A percentile compares a stretch with the other conserved stretches of the same genome.
Evolutionary conservation across 2,329 filamentous ascomycete species (phyloP).

Genomic region (Claviceps sorghi): DNA sequence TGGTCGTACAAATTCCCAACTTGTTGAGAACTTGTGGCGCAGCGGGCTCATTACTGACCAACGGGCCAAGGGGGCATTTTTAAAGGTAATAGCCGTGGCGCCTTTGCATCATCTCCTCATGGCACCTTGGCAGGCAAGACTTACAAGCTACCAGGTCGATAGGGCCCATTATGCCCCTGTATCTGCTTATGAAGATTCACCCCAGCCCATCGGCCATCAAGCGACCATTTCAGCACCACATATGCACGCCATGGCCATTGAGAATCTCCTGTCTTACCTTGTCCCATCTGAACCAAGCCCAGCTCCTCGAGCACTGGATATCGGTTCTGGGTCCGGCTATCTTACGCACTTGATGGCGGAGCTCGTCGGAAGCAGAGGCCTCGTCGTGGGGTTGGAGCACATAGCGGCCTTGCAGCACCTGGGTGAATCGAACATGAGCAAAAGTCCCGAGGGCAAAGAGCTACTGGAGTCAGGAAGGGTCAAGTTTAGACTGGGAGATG

Average conservation of each 20-base stretch:
- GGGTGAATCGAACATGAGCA: conserved; percentile 50
- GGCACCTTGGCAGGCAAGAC: neutral
- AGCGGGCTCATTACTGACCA: conserved; percentile 59
- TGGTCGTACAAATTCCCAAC: conserved; percentile 55
- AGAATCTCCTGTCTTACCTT: conserved; percentile 33
- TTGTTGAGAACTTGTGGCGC: conserved; percentile 63
- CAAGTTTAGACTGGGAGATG: conserved; percentile 62
- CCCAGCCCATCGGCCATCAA: conserved; percentile 38
- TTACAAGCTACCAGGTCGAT: conserved; percentile 50
- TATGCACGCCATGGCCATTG: conserved; percentile 43
- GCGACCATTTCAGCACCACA: conserved; percentile 47
- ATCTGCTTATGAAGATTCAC: conserved; percentile 50
- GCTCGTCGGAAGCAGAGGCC: conserved; percentile 40
- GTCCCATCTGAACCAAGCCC: conserved; percentile 19
- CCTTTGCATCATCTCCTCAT: neutral
- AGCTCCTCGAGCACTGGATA: conserved; percentile 48
- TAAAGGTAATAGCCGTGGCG: conserved; percentile 15
- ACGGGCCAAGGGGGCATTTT: conserved; percentile 65
- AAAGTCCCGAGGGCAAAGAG: conserved; percentile 40
- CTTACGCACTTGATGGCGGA: conserved; percentile 79
- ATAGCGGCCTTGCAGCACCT: conserved; percentile 49
- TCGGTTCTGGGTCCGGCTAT: conserved; percentile 68
- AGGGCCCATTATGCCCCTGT: conserved; percentile 67
- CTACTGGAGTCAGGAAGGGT: conserved; percentile 52
- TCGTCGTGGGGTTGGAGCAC: conserved; percentile 62